Conservation (phyloP, 2,329 filamentous ascomycete genomes). For the Aschersonia sp. region DNA sequence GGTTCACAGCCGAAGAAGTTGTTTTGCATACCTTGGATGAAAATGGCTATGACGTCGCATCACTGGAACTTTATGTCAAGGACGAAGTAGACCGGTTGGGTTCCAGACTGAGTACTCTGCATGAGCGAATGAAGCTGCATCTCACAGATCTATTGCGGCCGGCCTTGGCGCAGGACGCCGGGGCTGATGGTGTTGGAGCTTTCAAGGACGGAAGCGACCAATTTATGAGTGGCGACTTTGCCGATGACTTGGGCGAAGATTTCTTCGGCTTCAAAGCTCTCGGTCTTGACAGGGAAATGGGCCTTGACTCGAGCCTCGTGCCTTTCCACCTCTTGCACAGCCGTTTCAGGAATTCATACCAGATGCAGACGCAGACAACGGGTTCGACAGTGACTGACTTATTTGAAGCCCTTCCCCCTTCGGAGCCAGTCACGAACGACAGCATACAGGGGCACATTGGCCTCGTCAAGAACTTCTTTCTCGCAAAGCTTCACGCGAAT, state of each 20-base stretch:
- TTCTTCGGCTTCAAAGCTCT: conserved; percentile 98
- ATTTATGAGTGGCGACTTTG: conserved; percentile 92
- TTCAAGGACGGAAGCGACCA: conserved; percentile 97
- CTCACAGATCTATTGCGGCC: conserved; percentile 87
- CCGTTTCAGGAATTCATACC: conserved; percentile 72
- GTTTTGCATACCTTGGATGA: conserved; percentile 75
- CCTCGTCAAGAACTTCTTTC: conserved; percentile 82
- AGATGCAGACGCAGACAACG: conserved; percentile 56
- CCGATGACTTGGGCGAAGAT: conserved; percentile 93
- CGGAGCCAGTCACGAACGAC: conserved; percentile 66
- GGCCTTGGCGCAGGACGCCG: conserved; percentile 60
- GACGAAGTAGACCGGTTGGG: conserved; percentile 86
- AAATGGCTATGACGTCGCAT: conserved; percentile 69
- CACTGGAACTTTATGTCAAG: conserved; percentile 73
- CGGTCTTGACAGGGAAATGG: conserved; percentile 82
- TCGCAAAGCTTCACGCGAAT: conserved; percentile 74
- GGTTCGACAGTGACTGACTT: conserved; percentile 43
- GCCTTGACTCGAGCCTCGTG: conserved; percentile 74
- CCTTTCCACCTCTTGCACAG: conserved; percentile 89
- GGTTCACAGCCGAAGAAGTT: conserved; percentile 73
- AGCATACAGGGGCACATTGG: conserved; percentile 71
- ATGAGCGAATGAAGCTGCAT: conserved; percentile 90
- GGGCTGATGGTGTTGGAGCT: conserved; percentile 71
- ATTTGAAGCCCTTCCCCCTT: conserved; percentile 53
- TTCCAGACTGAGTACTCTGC: conserved; percentile 65